Evolutionary conservation across 176 grass and related monocot species (phyloP), one percentile per base, ranked within the genome.

Genomic region (Cenchrus americanus): DNA sequence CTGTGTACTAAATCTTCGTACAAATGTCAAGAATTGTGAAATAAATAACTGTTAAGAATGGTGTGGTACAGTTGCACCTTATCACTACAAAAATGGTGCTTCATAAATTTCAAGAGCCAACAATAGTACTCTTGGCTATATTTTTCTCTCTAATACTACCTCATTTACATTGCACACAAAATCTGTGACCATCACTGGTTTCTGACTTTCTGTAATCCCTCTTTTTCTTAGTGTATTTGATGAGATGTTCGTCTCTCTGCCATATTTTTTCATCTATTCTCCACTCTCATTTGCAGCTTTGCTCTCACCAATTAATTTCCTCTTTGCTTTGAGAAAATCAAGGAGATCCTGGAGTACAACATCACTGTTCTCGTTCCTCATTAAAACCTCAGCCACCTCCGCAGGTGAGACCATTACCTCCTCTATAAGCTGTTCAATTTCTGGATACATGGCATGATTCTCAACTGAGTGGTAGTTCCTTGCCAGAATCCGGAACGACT

Each of bases 391-490:
- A 22, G 78, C 78, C 18, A 87, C 70, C 69, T 87, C 84, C 0
- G 84, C 84, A 42, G 84, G 84, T 42, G 76, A 81, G 59, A 65
- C 52, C 17, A 54, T 71, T 7, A 58, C 84, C 68, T 86, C 77
- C 49, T 73, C 10, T 15, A 86, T 74, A 0, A 80, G 15, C 11
- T 18, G 59, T 42, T 86, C 77, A 14, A 86, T 86, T 64, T 80
- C 59, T 3, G 69, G 69, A 17, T 74, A 86, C 69, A 86, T 19
- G 61, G 48, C 23, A 51, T 86, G 79, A 32, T 76, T 75, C 14
- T 87, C 52, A 23, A 82, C 62, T 7, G 27, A 82, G 78, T 87
- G 85, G 62, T 87, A 87, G 71, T 87, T 82, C 17, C 41, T 76
- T n/a, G 85, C 85, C 62, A 87, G 70, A 24, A 76, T 67, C 54